Evolutionary conservation across 2,329 filamentous ascomycete genomes (phyloP).

Genomic region (Didymella exigua): DNA sequence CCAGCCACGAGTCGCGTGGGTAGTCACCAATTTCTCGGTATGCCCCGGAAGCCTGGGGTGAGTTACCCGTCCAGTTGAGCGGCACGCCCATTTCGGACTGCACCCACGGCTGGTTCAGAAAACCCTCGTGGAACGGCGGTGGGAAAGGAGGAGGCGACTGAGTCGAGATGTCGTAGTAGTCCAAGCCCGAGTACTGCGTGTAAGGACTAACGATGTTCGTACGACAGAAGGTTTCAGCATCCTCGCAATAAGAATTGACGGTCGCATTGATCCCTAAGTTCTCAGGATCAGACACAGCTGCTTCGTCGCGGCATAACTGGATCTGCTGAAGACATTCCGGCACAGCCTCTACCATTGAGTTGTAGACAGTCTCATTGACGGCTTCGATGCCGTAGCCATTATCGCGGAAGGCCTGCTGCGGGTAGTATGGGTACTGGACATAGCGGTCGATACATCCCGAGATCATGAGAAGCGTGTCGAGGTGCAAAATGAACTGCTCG

Average conservation of each 20-base stretch:
- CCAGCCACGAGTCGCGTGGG: constrained; percentile 51
- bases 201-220: constrained; percentile 25
- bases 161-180: constrained; percentile 30
- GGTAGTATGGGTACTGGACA: constrained; percentile 53
- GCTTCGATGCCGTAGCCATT: constrained; percentile 61
- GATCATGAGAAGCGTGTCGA: constrained; percentile 57
- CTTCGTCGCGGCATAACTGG: constrained; percentile 17
- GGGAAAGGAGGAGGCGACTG: constrained; percentile 28
- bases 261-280: constrained; percentile 35
- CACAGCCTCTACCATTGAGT: constrained; percentile 20
- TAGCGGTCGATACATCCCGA: constrained; percentile 53
- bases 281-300: constrained; percentile 43
- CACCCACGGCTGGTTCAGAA: constrained; percentile 57
- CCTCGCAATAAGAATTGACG: constrained; percentile 53
- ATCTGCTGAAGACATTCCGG: constrained; percentile 24
- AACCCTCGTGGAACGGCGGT: constrained; percentile 24
- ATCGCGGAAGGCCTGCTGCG: constrained; percentile 56
- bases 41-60: constrained; percentile 25
- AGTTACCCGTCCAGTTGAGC: constrained; percentile 51
- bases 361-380: constrained; percentile 47
- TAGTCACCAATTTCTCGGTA: constrained; percentile 49
- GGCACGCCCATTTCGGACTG: constrained; percentile 63
- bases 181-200: constrained; percentile 20
- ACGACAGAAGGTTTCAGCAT: constrained; percentile 55
- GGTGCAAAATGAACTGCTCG: constrained; percentile 21